Evolutionary conservation across 768 basidiomycete species (phyloP).

Genomic region (Hericium erinaceus): DNA sequence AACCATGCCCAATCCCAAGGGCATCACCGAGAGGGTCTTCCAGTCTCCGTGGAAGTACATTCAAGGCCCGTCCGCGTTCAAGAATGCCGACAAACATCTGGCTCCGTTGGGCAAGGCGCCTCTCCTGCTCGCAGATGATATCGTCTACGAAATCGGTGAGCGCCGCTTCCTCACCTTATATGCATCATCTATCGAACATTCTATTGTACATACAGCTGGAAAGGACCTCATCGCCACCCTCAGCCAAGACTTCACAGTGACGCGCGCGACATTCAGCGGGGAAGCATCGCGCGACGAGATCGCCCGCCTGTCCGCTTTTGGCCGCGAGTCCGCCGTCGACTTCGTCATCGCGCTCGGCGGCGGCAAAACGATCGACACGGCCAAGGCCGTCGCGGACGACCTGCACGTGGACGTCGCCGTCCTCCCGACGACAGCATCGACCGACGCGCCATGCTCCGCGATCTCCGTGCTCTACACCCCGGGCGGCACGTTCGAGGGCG

Average conservation of each 20-base stretch:
- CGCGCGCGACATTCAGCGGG: constrained; percentile 19
- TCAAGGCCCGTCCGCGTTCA: constrained; percentile 23
- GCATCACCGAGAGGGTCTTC: constrained; percentile 22
- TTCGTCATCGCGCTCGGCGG: constrained; percentile 25
- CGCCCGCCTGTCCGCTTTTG: constrained; percentile 16
- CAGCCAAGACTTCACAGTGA: constrained; percentile 16
- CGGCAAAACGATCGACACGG: constrained; percentile 23
- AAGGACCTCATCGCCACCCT: constrained; percentile 16
- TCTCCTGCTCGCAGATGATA: constrained; percentile 19
- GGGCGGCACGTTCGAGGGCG: constrained; percentile 20
- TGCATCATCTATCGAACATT: background rate
- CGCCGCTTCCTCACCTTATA: background rate
- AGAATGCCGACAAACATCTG: constrained; percentile 22
- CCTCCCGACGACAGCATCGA: constrained; percentile 24
- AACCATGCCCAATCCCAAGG: constrained; percentile 14
- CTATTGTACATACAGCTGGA: background rate
- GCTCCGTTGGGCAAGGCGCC: constrained; percentile 17
- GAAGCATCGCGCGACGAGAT: constrained; percentile 22
- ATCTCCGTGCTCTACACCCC: constrained; percentile 24
- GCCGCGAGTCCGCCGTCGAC: constrained; percentile 11
- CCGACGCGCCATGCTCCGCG: constrained; percentile 25
- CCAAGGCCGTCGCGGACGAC: constrained; percentile 20
- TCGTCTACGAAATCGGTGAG: constrained; percentile 23
- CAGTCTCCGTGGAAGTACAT: constrained; percentile 26
- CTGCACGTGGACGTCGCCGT: constrained; percentile 19